Conservation (phyloP, 2,329 filamentous ascomycete genomes). For the Penicillium psychrosexuale region DNA sequence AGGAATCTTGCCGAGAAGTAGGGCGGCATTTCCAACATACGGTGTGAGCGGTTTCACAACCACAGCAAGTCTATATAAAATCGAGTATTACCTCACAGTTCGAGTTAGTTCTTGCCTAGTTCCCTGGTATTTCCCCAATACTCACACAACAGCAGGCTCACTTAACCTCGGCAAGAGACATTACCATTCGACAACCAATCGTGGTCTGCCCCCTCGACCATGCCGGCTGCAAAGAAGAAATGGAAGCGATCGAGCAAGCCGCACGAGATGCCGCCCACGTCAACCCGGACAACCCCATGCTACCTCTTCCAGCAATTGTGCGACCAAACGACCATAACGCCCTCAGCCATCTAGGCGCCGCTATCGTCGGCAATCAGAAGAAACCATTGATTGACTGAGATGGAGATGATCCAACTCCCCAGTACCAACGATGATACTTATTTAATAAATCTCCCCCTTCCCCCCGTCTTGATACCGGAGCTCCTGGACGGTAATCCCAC, state of each 20-base stretch:
- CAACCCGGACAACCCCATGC: constrained; percentile 84
- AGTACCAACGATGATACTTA: constrained; percentile 18
- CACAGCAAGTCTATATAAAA: constrained; percentile 90
- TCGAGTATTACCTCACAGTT: constrained; percentile 92
- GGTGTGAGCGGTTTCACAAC: constrained; percentile 89
- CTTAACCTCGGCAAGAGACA: constrained; percentile 82
- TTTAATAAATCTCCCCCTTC: constrained; percentile 10
- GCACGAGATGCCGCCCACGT: constrained; percentile 88
- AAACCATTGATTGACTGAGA: constrained; percentile 65
- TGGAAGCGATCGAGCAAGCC: constrained; percentile 95
- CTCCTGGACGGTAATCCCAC: constrained; percentile 5
- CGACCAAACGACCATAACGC: constrained; percentile 69
- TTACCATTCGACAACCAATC: constrained; percentile 83
- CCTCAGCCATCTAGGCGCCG: constrained; percentile 58
- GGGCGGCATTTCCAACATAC: constrained; percentile 84
- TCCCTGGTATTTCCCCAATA: constrained; percentile 8
- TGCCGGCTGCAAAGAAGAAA: constrained; percentile 94
- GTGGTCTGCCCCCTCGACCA: constrained; percentile 95
- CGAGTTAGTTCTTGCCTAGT: constrained; percentile 60
- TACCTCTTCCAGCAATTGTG: constrained; percentile 82
- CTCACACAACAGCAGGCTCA: constrained; percentile 62
- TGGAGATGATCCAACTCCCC: constrained; percentile 9
- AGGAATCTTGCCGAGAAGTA: constrained; percentile 79
- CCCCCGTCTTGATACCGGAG: constrained; percentile 1
- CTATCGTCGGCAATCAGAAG: constrained; percentile 60